A percentile compares a stretch with the other conserved stretches of the same genome.
phyloP scores from a whole-genome alignment of 108 stramenopile species.

The Nitzschia inconspicua region DNA sequence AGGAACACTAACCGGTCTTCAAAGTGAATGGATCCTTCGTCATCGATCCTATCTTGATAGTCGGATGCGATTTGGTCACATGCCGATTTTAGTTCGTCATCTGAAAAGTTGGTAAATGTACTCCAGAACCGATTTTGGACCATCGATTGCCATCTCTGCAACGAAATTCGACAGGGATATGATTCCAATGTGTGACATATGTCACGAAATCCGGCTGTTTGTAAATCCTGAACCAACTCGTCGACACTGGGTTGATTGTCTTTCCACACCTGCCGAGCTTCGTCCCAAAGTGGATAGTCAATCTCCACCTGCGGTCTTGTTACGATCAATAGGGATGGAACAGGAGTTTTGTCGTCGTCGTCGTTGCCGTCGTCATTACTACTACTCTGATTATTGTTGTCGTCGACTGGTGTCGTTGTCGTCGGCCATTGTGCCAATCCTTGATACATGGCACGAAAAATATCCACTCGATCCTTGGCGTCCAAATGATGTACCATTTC shows the following conservation, averaged over 20 bases:
- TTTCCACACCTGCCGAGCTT: slow-evolving; percentile 54
- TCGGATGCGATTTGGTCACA: slow-evolving; percentile 32
- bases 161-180: slow-evolving; percentile 40
- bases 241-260: slow-evolving; percentile 46
- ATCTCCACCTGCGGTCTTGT: slow-evolving; percentile 61
- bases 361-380: neutral
- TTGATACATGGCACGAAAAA: slow-evolving; percentile 41
- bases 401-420: neutral
- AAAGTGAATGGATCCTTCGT: slow-evolving; percentile 48
- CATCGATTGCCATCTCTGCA: slow-evolving; percentile 51
- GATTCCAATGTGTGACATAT: slow-evolving; percentile 30
- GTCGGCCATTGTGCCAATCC: slow-evolving; percentile 14
- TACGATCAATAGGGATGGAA: slow-evolving; percentile 47
- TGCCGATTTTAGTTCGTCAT: slow-evolving; percentile 47
- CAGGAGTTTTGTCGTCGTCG: neutral
- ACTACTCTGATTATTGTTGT: too few species aligned
- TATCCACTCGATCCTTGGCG: slow-evolving; percentile 26
- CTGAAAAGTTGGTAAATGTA: slow-evolving; percentile 64
- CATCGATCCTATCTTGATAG: slow-evolving; percentile 22
- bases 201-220: slow-evolving; percentile 45
- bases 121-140: slow-evolving; percentile 60
- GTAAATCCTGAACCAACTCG: slow-evolving; percentile 35
- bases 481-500: slow-evolving; percentile 58
- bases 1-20: slow-evolving; percentile 68
- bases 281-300: slow-evolving; percentile 72